A percentile compares a stretch with the other conserved stretches of the same genome.
phyloP scores from a whole-genome alignment of 345 rosid genomes.

The Populus tremula region DNA sequence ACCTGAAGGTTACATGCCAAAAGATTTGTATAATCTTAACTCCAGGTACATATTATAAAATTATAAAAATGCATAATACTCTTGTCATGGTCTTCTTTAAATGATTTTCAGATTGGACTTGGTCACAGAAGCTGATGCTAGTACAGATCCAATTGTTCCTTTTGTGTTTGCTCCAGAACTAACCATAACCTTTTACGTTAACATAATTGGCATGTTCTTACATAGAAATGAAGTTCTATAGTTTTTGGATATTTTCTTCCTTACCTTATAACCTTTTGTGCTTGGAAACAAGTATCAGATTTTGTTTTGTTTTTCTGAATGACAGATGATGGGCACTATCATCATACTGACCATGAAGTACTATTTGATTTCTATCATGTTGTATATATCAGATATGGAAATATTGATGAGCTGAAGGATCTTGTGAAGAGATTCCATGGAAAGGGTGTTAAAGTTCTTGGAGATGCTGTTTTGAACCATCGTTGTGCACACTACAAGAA shows the following conservation, averaged over 20 bases:
- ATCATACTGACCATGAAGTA: constrained; percentile 8
- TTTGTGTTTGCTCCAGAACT: neutral
- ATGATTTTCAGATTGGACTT: constrained; percentile 1
- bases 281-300: neutral
- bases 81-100: neutral
- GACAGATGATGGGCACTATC: neutral
- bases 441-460: constrained; percentile 74
- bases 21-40: constrained; percentile 79
- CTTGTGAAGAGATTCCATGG: constrained; percentile 62
- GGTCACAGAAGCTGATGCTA: constrained; percentile 3
- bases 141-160: neutral
- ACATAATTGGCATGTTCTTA: neutral
- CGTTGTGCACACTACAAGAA: constrained; percentile 91
- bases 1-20: constrained; percentile 99
- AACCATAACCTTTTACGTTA: neutral
- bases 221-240: neutral
- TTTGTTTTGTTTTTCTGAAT: neutral
- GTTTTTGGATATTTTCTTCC: neutral
- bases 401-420: constrained; percentile 73
- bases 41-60: constrained; percentile 56
- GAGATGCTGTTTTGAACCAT: constrained; percentile 93
- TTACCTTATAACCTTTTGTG: neutral
- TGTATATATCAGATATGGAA: constrained; percentile 65
- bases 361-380: constrained; percentile 9
- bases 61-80: neutral